phyloP scores from a whole-genome alignment of 2,329 filamentous ascomycete species.

The Fusarium incarnatum region DNA sequence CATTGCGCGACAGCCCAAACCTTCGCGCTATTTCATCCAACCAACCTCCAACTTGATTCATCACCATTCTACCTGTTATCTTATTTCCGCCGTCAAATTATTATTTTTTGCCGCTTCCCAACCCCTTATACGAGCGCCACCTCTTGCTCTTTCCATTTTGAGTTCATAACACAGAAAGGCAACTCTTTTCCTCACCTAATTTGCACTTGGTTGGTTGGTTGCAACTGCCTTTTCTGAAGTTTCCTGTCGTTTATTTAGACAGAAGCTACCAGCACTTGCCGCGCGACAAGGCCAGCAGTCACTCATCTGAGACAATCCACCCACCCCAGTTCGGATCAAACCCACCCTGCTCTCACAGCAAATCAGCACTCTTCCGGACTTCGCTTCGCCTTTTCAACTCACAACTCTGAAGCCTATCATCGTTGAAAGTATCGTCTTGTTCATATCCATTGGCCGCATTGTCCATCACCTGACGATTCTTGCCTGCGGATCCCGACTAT shows the following conservation, averaged over 20 bases:
- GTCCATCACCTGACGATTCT: constrained; percentile 64
- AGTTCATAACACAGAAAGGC: neutral
- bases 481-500: constrained; percentile 51
- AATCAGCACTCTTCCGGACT: constrained; percentile 62
- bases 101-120: neutral
- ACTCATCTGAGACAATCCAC: constrained; percentile 47
- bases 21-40: neutral
- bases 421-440: constrained; percentile 56
- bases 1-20: constrained; percentile 9
- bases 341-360: constrained; percentile 53
- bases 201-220: neutral
- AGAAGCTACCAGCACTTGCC: constrained; percentile 33
- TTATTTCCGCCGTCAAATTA: neutral
- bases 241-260: constrained; percentile 19
- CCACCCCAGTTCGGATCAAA: constrained; percentile 43
- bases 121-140: neutral
- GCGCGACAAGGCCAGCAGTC: constrained; percentile 44
- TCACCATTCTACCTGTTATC: constrained; percentile 1
- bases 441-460: constrained; percentile 60
- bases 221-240: constrained; percentile 3
- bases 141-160: neutral
- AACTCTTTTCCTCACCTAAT: neutral
- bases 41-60: neutral
- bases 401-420: constrained; percentile 65
- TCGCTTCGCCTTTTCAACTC: constrained; percentile 53